Conservation (phyloP, 495 filamentous ascomycete genomes). For the Talaromyces liani region DNA sequence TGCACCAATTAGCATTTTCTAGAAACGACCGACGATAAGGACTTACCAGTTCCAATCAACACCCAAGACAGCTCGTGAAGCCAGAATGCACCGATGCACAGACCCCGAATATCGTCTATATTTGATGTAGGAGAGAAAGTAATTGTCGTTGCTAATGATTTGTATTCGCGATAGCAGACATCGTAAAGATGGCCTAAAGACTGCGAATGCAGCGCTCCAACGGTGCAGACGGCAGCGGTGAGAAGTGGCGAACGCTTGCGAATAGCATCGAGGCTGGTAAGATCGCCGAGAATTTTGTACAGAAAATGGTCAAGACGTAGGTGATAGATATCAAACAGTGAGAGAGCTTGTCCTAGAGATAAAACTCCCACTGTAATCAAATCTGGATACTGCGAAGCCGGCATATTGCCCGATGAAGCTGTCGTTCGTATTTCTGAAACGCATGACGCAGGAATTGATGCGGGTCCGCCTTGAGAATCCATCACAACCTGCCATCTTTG, state of each 20-base stretch:
- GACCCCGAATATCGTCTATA: conserved; percentile 23
- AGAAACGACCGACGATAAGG: neutral
- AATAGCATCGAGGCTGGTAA: conserved; percentile 18
- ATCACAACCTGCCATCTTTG: conserved; percentile 16
- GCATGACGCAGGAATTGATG: conserved; percentile 25
- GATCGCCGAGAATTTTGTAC: conserved; percentile 28
- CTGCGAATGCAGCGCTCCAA: conserved; percentile 23
- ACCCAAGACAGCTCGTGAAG: conserved; percentile 26
- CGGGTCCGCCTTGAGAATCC: conserved; percentile 20
- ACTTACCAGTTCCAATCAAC: conserved; percentile 21
- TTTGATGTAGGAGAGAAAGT: conserved; percentile 17
- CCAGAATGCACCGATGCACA: conserved; percentile 32
- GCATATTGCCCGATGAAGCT: conserved; percentile 8
- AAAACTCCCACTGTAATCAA: conserved; percentile 17
- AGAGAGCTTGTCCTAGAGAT: conserved; percentile 15
- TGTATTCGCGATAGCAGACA: conserved; percentile 21
- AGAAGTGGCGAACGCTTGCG: conserved; percentile 22
- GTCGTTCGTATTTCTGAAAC: conserved; percentile 15
- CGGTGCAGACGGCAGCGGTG: conserved; percentile 24
- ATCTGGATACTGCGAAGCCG: conserved; percentile 12
- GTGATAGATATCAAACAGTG: conserved; percentile 23
- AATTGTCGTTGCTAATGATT: conserved; percentile 14
- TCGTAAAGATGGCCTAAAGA: conserved; percentile 22
- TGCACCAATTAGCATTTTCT: conserved; percentile 12
- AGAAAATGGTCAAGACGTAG: conserved; percentile 27